Base-by-base conservation (phyloP, 1,139 yeast species). In the Blastobotrys elegans region DNA sequence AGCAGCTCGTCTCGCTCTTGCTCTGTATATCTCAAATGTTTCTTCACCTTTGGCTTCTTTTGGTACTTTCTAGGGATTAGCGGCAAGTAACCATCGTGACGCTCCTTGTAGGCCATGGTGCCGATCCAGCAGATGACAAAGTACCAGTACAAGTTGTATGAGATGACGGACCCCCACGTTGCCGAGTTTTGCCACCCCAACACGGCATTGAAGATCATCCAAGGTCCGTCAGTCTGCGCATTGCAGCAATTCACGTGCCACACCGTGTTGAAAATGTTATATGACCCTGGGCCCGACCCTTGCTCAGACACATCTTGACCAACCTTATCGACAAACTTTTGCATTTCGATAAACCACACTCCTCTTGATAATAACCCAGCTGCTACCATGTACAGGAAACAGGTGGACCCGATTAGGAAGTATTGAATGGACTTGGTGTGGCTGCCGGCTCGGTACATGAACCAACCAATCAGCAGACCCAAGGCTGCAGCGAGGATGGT, bases 171-270 rank as follows among this genome's bases (percentile, higher is more conserved):
- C 47, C 95, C 95, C 61, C 86, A 79, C 54, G 95, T 88, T 50
- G 96, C 96, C 49, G 89, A 76, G 68, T 87, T 87, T 71, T 86
- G 95, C 96, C 96, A 87, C 56, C 95, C 95, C 47, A 87, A 70
- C 48, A 86, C 67, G 11, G 95, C 84, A 61, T 87, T 88, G 76
- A 89, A 88, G 52, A 89, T 79, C 78, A 85, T 94, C 96, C 96
- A 89, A 70, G 94, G 94, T 53, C 86, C 82, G 64, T 88, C 95
- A 43, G 74, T 74, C 67, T 82, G 86, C 32, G 95, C 95, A 69
- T 87, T 88, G 71, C 96, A 89, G 70, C 96, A 89, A 73, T 89
- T 88, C 53, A 89, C 90, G 67, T 89, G 97, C 88, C 95, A 89
- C 16, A 89, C 96, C 7, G 87, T 70, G 60, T 77, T 75, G 49